Base-by-base conservation (phyloP, 805 yeast genomes). In the Candida sithepensis region DNA sequence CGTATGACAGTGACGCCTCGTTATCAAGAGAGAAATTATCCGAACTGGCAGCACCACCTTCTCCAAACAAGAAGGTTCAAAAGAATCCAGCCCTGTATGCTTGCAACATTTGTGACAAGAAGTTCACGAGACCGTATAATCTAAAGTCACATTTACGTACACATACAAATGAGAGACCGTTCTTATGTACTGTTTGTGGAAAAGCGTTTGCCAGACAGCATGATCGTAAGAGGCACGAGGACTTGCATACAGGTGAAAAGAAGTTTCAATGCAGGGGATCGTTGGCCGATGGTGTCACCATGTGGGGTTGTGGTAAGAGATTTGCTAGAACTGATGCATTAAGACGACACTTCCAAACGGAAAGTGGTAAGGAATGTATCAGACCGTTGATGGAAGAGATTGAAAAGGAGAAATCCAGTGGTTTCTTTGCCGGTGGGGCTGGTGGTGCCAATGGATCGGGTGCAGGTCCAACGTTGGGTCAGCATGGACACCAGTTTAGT, bases 51-150 rank as follows among this genome's bases (percentile, higher is more conserved):
- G 71, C 81, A 10, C 81, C 87, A 38, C 61, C 77, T 2, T 47
- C 56, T 9, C 50, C 58, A 19, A 71, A 78, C 41, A 77, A 77
- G 59, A 66, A 87, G 21, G 71, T 77, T 6, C 89, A 85, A 56
- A 85, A 84, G 51, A 83, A 83, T 59, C 92, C 92, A 0, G 78
- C 87, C 22, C 74, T 81, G 8, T 87, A 79, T 65, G 85, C 85
- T 2, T 92, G 98, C 65, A 82, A 83, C 49, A 67, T 87, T 39
- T 92, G 99, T 67, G 90, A 82, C 37, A 90, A 89, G 66, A 71
- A 84, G 42, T 92, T 92, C 64, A 92, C 98, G 2, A 71, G 98
- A 46, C 96, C 97, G 0, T 94, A 94, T 65, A 94, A 94, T 62
- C 72, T 92, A 55, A 88, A 92, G 56, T 88, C 96, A 0, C 99